These are phyloP conservation scores for Tricholoma sp. DNA, from an alignment of 768 basidiomycete genomes.

Conservation along the genomic window DNA sequence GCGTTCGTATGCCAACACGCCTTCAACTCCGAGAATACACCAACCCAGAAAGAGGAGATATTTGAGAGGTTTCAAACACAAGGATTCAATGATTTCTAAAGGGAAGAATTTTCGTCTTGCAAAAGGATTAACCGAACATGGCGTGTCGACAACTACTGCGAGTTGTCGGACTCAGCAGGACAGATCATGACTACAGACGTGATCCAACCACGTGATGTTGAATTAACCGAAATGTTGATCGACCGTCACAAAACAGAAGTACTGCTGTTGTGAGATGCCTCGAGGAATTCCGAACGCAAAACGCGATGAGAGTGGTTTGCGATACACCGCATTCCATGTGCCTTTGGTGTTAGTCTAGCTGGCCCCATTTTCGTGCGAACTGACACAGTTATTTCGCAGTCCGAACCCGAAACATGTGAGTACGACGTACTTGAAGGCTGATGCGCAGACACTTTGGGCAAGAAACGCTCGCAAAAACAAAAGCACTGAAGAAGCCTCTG, in stretches of 20 bases:
- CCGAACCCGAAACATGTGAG: slow-evolving; percentile 79
- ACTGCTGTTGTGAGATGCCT: slow-evolving; percentile 39
- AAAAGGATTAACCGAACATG: slow-evolving; percentile 11
- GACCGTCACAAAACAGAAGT: not conserved
- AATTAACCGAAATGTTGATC: too few species aligned
- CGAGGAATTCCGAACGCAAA: slow-evolving; percentile 78
- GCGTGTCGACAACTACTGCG: slow-evolving; percentile 5
- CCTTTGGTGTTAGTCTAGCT: slow-evolving; percentile 55
- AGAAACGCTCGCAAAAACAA: slow-evolving; percentile 58
- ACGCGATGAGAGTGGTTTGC: slow-evolving; percentile 77
- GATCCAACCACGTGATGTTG: too few species aligned
- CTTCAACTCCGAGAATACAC: slow-evolving; percentile 14
- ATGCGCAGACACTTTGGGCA: slow-evolving; percentile 69
- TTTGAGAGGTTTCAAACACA: slow-evolving; percentile 11
- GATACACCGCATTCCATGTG: slow-evolving; percentile 77
- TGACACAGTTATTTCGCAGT: slow-evolving; percentile 28
- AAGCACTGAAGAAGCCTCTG: slow-evolving; percentile 32
- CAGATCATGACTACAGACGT: too few species aligned
- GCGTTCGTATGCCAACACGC: slow-evolving; percentile 3
- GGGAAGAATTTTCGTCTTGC: slow-evolving; percentile 5
- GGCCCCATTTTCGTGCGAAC: not conserved
- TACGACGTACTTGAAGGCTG: slow-evolving; percentile 73
- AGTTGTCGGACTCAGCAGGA: slow-evolving; percentile 4
- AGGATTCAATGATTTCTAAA: slow-evolving; percentile 6
- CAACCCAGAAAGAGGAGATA: slow-evolving; percentile 15